Base-by-base conservation (phyloP, 768 basidiomycete species). In the Auriculariales sp. region DNA sequence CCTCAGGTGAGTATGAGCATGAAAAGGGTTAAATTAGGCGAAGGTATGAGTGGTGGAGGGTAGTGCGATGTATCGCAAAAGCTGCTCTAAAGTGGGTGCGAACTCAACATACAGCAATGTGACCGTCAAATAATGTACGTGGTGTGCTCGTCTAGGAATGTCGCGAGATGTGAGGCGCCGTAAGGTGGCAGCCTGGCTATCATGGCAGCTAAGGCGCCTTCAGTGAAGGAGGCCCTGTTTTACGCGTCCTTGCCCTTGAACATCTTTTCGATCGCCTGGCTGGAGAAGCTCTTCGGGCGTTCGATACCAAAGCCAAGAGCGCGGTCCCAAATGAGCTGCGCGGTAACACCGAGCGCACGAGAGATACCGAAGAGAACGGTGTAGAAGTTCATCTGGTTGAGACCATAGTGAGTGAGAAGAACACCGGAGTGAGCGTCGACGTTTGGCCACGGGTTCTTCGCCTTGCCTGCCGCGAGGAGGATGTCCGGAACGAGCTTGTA, bases 401-500 rank as follows among this genome's bases (percentile, higher is more conserved):
- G 69, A 58, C 62, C 89, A 59, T 91, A 92, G 68, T 92, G 71
- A 27, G 83, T 83, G 19, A 93, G 69, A 42, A 93, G 77, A 48
- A 79, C 87, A 67, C 89, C 91, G 14, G 94, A 97, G 71, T 94
- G 92, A 46, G 93, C 90, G 64, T 97, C 93, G 50, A 98, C 93
- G 64, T 97, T 98, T 39, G 93, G 93, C 85, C 85, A 90, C 2
- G 87, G 87, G 71, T 90, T 90, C 76, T 89, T 90, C 15, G 86
- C 87, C 66, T 90, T 90, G 57, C 87, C 87, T 57, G 87, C 86
- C 73, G 89, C 81, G 48, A 94, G 78, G 27, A 97, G 77, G 61
- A 98, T 87, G 58, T 82, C 75, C 24, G 93, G 93, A 14, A 93
- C 93, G 55, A 94, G 69, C 57, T 83, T 73, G 66, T 87, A 90